These are phyloP conservation scores for Clohesyomyces aquaticus DNA, from an alignment of 495 filamentous ascomycete species.

Conservation along the genomic window DNA sequence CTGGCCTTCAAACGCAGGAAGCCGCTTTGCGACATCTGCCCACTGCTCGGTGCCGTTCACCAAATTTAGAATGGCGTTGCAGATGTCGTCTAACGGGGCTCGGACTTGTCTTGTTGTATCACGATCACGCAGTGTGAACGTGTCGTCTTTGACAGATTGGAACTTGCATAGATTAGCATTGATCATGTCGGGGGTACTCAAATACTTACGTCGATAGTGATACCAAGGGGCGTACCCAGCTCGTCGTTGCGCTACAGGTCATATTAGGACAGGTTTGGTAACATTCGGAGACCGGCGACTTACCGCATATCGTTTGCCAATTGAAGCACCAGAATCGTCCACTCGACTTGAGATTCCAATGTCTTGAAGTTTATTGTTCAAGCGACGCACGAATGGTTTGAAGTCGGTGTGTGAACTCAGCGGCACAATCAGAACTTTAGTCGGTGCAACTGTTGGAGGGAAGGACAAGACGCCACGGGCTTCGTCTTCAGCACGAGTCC, in stretches of 20 bases:
- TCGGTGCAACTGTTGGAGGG: slow-evolving; percentile 67
- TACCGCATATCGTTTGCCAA: slow-evolving; percentile 61
- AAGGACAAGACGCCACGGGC: slow-evolving; percentile 72
- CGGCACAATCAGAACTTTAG: slow-evolving; percentile 70
- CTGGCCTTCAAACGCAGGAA: slow-evolving; percentile 71
- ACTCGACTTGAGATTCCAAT: slow-evolving; percentile 65
- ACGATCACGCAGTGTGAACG: slow-evolving; percentile 68
- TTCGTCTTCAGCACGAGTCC: slow-evolving; percentile 66
- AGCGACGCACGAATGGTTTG: slow-evolving; percentile 56
- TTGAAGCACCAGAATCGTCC: slow-evolving; percentile 68
- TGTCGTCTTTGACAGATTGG: slow-evolving; percentile 68
- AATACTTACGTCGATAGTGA: slow-evolving; percentile 64
- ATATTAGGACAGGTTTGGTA: slow-evolving; percentile 58
- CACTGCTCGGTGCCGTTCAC: slow-evolving; percentile 67
- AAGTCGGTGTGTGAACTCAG: slow-evolving; percentile 64
- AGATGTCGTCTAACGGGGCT: slow-evolving; percentile 66
- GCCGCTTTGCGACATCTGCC: slow-evolving; percentile 61
- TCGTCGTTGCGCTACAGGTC: slow-evolving; percentile 42
- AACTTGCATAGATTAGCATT: slow-evolving; percentile 57
- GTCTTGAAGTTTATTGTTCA: slow-evolving; percentile 62
- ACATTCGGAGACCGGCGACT: slow-evolving; percentile 43
- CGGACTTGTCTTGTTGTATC: slow-evolving; percentile 66
- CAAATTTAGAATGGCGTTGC: slow-evolving; percentile 62
- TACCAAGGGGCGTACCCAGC: slow-evolving; percentile 63
- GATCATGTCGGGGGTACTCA: slow-evolving; percentile 61